These are phyloP conservation scores for Candida namnaoensis DNA, from an alignment of 805 yeast genomes.

Conservation along the genomic window DNA sequence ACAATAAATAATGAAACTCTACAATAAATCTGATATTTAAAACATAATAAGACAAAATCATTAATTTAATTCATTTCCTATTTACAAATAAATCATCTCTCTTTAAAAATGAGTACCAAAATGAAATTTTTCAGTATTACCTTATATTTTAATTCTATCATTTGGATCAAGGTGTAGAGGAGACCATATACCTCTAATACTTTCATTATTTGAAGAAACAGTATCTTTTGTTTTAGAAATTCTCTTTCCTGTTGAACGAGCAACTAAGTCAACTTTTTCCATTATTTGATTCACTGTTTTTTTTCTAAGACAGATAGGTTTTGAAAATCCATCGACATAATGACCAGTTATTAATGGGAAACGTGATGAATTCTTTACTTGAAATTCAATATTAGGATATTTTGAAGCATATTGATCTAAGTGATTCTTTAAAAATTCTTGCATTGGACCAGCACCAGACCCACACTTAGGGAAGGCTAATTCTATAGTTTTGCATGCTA, in stretches of 20 bases:
- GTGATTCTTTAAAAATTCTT: constrained; percentile 53
- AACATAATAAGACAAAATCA: too few species aligned
- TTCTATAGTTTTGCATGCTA: constrained; percentile 67
- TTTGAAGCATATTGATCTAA: constrained; percentile 45
- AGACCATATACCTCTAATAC: constrained; percentile 97
- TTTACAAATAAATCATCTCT: too few species aligned
- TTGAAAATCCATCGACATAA: constrained; percentile 37
- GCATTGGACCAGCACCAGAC: constrained; percentile 82
- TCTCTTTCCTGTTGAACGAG: constrained; percentile 61
- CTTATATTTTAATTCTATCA: constrained; percentile 36
- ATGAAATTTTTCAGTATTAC: too few species aligned
- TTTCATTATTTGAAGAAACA: constrained; percentile 70
- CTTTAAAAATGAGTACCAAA: too few species aligned
- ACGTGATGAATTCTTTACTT: constrained; percentile 62
- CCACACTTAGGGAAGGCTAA: constrained; percentile 92
- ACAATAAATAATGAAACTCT: too few species aligned
- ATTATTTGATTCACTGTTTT: constrained; percentile 52
- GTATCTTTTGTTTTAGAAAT: constrained; percentile 59
- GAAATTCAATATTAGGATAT: constrained; percentile 65
- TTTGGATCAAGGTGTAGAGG: constrained; percentile 72
- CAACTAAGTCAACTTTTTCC: constrained; percentile 53
- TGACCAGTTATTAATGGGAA: constrained; percentile 71
- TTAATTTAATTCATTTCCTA: too few species aligned
- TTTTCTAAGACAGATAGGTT: constrained; percentile 73
- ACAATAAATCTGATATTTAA: too few species aligned